These are phyloP conservation scores for Quercus robur DNA, from an alignment of 306 rosid species.

Conservation along the genomic window DNA sequence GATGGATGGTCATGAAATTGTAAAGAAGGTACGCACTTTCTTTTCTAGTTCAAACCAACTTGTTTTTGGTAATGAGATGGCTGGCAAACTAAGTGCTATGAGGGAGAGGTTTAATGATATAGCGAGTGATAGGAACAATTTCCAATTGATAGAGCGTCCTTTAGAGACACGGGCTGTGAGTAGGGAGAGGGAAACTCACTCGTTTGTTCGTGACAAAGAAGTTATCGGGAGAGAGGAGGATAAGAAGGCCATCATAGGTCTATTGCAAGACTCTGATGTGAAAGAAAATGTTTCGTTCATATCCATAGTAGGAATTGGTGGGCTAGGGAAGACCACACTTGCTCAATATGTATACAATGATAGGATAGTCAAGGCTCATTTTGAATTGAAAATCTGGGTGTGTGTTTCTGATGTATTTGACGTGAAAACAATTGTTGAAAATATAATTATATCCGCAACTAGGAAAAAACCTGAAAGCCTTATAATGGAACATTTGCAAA, in stretches of 20 bases:
- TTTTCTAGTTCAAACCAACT: too few relatives aligned
- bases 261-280: not conserved
- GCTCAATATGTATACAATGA: not conserved
- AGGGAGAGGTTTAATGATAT: too few relatives aligned
- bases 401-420: not conserved
- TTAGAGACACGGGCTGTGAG: not conserved
- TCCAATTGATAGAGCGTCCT: too few relatives aligned
- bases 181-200: not conserved
- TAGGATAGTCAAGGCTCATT: not conserved
- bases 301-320: not conserved
- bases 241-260: not conserved
- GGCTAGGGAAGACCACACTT: constrained; percentile 2
- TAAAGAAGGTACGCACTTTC: too few relatives aligned
- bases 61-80: too few relatives aligned
- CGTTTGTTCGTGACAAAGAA: not conserved
- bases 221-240: constrained; percentile 6
- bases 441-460: not conserved
- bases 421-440: not conserved
- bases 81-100: too few relatives aligned
- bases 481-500: not conserved
- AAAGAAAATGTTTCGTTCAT: not conserved
- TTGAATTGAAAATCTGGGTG: not conserved
- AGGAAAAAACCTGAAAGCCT: not conserved
- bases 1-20: too few relatives aligned
- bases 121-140: too few relatives aligned